Evolutionary conservation across 1,139 yeast genomes (phyloP), one percentile per base, ranked within the genome.

Genomic region (Debaryomyces nepalensis): DNA sequence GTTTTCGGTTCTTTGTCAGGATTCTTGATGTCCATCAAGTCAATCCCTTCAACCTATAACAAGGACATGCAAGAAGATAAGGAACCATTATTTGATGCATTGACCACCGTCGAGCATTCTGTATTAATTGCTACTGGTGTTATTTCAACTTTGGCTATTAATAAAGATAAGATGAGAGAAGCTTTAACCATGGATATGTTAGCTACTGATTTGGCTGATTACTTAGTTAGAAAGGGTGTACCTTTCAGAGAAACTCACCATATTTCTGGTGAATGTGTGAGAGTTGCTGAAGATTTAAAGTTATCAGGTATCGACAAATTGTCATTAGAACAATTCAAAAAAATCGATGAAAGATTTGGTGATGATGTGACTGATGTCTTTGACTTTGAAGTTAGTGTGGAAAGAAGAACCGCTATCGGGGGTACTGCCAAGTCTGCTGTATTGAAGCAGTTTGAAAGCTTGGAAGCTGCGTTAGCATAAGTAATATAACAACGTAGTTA

Each of bases 201-300:
- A 58, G 99, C 99, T 12, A 93, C 99, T 18, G 99, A 93, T 64
- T 78, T 93, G 56, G 99, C 99, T 32, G 99, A 93, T 66, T 93
- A 93, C 67, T 77, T 93, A 54, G 99, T 93, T 43, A 84, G 97
- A 72, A 90, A 86, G 66, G 99, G 99, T 43, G 99, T 93, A 50
- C 99, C 99, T 45, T 93, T 93, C 73, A 88, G 99, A 74, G 98
- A 93, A 70, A 93, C 99, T 2, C 99, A 93, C 66, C 98, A 93
- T 65, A 91, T 93, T 49, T 89, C 97, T 4, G 99, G 99, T 43
- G 97, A 89, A 64, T 93, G 97, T 69, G 99, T 93, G 40, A 83
- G 96, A 53, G 65, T 70, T 40, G 97, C 99, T 5, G 99, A 93
- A 69, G 89, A 80, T 49, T 69, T 74, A 50, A 77, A 77, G 26